Base-by-base conservation (phyloP, 345 rosid genomes). In the Arabis hirsuta region DNA sequence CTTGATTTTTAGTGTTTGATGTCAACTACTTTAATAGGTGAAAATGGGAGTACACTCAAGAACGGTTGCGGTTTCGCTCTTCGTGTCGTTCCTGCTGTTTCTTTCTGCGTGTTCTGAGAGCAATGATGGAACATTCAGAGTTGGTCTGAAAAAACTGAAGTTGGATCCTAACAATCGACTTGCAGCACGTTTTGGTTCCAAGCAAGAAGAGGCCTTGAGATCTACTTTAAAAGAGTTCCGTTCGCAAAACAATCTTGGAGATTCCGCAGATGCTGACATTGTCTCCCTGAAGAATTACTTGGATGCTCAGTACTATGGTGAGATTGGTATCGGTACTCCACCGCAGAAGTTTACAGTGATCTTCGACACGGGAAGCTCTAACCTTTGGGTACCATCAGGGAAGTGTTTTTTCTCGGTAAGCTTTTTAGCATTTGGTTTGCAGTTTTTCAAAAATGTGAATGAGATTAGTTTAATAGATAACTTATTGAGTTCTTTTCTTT, bases 231-330 rank as follows among this genome's bases (percentile, higher is more conserved):
- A 71, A 45, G 73, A 84, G 81, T 82, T 82, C 43, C 44, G 62
- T 55, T 77, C 73, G 53, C 68, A 22, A 12, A 86, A 84, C 64
- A 56, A 39, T 24, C 67, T 76, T n/a, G 70, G 72, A 58, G 83
- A 78, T 54, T 46, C 85, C 1, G 84, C 80, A 65, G 97, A 90
- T 57, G 50, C 84, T 41, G 98, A 90, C 65, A 82, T 90, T 65
- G 84, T 93, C 0, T 74, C 81, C 1, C 73, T 94, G 19, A 89
- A 86, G 81, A 91, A 94, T 74, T 94, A 86, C 82, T 61, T 94
- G 91, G 94, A 91, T 83, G 97, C 97, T 80, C 98, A 91, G 67
- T 94, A 94, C 64, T 91, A 83, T 78, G 97, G 97, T 76, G 96
- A 91, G 80, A 89, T 91, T 73, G 90, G 91, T 43, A 79, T 91